Conservation (phyloP, 1,284 basidiomycete genomes). For the Microbotryomycetes sp. region DNA sequence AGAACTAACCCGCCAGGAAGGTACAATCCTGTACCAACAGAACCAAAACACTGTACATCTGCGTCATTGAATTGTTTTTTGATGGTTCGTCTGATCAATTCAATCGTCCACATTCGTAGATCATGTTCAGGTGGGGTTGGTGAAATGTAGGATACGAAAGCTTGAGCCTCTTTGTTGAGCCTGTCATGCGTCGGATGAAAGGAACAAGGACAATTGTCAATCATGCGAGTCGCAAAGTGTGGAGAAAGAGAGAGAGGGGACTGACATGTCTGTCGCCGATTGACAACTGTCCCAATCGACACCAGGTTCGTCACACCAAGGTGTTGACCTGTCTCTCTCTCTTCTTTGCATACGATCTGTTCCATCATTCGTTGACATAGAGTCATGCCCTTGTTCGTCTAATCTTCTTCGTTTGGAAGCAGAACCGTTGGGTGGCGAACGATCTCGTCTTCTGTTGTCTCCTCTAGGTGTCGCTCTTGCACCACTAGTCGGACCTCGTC, state of each 20-base stretch:
- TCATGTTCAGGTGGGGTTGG: conserved; percentile 81
- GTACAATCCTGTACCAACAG: conserved; percentile 90
- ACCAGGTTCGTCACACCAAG: conserved; percentile 60
- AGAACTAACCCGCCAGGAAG: conserved; percentile 77
- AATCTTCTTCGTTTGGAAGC: conserved; percentile 21
- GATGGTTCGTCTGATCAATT: conserved; percentile 64
- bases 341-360: conserved; percentile 30
- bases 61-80: conserved; percentile 67
- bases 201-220: conserved; percentile 8
- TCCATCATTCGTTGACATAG: conserved; percentile 11
- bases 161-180: conserved; percentile 74
- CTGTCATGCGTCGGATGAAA: conserved; percentile 44
- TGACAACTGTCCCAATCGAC: conserved; percentile 70
- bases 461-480: conserved; percentile 15
- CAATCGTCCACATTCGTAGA: conserved; percentile 67
- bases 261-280: conserved; percentile 74
- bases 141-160: conserved; percentile 80
- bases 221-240: background rate
- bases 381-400: conserved; percentile 11
- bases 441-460: background rate
- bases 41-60: conserved; percentile 79
- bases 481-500: conserved; percentile 17
- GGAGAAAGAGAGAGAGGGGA: conserved; percentile 22
- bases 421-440: background rate
- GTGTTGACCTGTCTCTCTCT: conserved; percentile 46